phyloP scores from a whole-genome alignment of 129 eudicot genomes.

The Artemisia annua region DNA sequence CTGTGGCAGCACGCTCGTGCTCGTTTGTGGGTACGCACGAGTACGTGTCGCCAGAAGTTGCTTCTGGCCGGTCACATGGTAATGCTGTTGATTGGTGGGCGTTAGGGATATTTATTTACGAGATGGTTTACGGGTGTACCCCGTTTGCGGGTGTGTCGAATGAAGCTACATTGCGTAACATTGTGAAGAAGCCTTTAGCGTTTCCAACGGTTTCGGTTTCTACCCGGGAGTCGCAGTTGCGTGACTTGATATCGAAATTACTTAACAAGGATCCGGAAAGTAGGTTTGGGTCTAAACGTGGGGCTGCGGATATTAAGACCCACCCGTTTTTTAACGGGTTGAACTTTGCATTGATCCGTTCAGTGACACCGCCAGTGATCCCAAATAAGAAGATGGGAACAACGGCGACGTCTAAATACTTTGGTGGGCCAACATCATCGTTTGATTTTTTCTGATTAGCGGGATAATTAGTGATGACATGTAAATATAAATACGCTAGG shows the following conservation, averaged over 20 bases:
- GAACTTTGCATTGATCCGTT: slow-evolving; percentile 79
- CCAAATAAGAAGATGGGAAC: slow-evolving; percentile 30
- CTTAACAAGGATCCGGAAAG: slow-evolving; percentile 61
- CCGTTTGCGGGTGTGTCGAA: slow-evolving; percentile 78
- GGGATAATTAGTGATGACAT: slow-evolving; percentile 1
- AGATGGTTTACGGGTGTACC: slow-evolving; percentile 86
- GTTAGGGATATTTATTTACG: slow-evolving; percentile 79
- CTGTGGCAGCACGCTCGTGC: slow-evolving; percentile 78
- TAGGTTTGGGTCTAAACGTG: slow-evolving; percentile 81
- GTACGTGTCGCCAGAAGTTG: slow-evolving; percentile 95
- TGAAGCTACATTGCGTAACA: slow-evolving; percentile 70
- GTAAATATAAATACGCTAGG: slow-evolving; percentile 31
- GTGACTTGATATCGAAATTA: slow-evolving; percentile 63
- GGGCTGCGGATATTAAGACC: slow-evolving; percentile 86
- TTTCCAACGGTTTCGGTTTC: slow-evolving; percentile 52
- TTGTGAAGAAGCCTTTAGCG: slow-evolving; percentile 47
- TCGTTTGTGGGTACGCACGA: slow-evolving; percentile 97
- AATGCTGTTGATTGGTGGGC: slow-evolving; percentile 99
- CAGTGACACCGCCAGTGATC: slow-evolving; percentile 60
- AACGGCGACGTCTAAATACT: slow-evolving; percentile 20
- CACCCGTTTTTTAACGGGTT: slow-evolving; percentile 85
- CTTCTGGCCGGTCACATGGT: slow-evolving; percentile 82
- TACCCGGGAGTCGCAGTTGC: slow-evolving; percentile 60
- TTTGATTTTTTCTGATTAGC: slow-evolving; percentile 56
- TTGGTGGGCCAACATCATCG: slow-evolving; percentile 40